phyloP scores from a whole-genome alignment of 441 rosid genomes.

The Erodium texanum region DNA sequence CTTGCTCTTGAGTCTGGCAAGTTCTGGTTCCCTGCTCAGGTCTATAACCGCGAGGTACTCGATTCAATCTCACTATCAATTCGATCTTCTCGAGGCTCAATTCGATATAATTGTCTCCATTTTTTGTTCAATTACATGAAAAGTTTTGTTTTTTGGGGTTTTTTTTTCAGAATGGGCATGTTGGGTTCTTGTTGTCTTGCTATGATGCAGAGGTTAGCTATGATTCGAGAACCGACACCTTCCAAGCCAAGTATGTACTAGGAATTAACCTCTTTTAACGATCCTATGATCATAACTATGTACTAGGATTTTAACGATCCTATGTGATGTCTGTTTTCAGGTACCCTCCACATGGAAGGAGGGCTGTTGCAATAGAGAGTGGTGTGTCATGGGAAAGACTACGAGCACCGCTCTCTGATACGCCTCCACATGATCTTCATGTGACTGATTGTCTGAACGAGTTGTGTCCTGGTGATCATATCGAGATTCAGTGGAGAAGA shows the following conservation, averaged over 20 bases:
- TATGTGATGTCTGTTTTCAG: conserved; percentile 21
- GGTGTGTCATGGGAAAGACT: conserved; percentile 76
- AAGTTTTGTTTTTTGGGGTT: background rate
- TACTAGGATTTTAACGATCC: too few species aligned
- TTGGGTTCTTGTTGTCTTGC: conserved; percentile 87
- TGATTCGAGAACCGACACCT: conserved; percentile 60
- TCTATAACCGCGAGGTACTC: conserved; percentile 80
- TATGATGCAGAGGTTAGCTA: conserved; percentile 89
- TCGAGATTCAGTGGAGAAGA: conserved; percentile 97
- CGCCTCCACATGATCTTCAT: conserved; percentile 57
- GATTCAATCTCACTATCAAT: background rate
- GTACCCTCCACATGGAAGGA: conserved; percentile 85
- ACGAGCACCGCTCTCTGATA: conserved; percentile 57
- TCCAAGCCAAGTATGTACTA: conserved; percentile 69
- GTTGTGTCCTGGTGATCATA: conserved; percentile 64
- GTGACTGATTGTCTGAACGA: conserved; percentile 58
- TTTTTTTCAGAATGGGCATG: conserved; percentile 64
- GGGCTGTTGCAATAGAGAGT: conserved; percentile 50
- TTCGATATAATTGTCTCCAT: too few species aligned
- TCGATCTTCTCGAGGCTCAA: background rate
- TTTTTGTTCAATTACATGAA: background rate
- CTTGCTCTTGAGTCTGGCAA: conserved; percentile 77
- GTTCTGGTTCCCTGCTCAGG: conserved; percentile 91
- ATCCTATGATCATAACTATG: too few species aligned
- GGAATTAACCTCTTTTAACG: too few species aligned